Conservation (phyloP, 2,329 filamentous ascomycete species). For the Fusarium mundagurra region DNA sequence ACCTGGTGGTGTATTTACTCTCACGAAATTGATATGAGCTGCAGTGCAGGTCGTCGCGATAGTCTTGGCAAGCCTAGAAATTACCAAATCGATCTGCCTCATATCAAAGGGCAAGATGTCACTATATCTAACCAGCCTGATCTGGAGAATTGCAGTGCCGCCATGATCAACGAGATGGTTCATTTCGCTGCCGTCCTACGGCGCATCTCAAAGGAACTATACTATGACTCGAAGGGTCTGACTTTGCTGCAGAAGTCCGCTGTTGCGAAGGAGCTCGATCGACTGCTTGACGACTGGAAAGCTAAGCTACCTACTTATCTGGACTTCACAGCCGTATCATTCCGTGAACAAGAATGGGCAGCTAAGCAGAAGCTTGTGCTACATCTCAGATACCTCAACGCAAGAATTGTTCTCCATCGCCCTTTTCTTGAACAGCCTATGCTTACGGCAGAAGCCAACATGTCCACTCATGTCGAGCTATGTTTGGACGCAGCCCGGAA, state of each 20-base stretch:
- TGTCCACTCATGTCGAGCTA: not conserved
- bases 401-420: not conserved
- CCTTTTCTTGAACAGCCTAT: not conserved
- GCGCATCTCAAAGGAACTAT: not conserved
- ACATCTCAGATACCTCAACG: not conserved
- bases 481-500: not conserved
- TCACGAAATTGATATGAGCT: conserved; percentile 17
- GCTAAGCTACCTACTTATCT: not conserved
- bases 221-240: not conserved
- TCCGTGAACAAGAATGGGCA: not conserved
- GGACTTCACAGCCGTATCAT: not conserved
- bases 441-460: not conserved
- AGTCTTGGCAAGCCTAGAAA: conserved; percentile 8
- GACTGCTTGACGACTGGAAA: not conserved
- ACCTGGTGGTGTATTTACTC: conserved; percentile 20
- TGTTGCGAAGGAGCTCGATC: not conserved
- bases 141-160: not conserved
- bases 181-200: not conserved
- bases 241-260: not conserved
- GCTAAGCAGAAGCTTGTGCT: not conserved
- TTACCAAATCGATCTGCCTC: conserved; percentile 1
- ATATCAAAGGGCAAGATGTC: not conserved
- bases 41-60: conserved; percentile 7
- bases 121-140: not conserved
- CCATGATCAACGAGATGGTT: conserved; percentile 5